phyloP scores from a whole-genome alignment of 2,329 filamentous ascomycete species.

The Nannizziopsis arthrosporioides region DNA sequence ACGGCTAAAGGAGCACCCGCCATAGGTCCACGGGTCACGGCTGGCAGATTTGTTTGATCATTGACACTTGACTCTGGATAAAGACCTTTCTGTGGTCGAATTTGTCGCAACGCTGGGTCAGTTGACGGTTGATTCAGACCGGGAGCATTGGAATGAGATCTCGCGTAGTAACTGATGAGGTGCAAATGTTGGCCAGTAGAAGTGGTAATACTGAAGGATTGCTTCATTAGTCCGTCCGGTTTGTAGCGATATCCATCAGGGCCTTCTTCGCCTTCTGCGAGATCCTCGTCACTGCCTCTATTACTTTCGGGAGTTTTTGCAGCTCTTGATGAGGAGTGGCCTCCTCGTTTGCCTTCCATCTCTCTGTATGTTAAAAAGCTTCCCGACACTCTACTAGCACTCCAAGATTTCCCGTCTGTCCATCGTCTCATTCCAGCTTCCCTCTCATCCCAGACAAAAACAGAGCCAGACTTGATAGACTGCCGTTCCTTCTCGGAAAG shows the following conservation, averaged over 20 bases:
- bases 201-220: constrained; percentile 98
- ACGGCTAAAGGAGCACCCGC: constrained; percentile 43
- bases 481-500: constrained; percentile 95
- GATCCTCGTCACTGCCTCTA: constrained; percentile 70
- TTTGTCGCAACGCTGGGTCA: constrained; percentile 67
- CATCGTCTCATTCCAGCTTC: constrained; percentile 97
- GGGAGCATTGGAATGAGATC: constrained; percentile 59
- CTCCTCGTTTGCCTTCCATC: constrained; percentile 96
- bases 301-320: constrained; percentile 76
- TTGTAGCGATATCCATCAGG: constrained; percentile 91
- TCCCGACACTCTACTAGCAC: constrained; percentile 88
- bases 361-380: constrained; percentile 96
- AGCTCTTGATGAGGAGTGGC: constrained; percentile 42
- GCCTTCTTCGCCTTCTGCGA: constrained; percentile 56
- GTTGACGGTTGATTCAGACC: constrained; percentile 70
- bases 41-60: constrained; percentile 67
- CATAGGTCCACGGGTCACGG: constrained; percentile 65
- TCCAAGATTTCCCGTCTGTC: constrained; percentile 99
- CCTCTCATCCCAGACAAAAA: constrained; percentile 99
- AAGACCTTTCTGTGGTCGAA: constrained; percentile 83
- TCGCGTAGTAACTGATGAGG: constrained; percentile 91
- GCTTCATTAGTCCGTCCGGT: constrained; percentile 95
- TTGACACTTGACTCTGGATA: constrained; percentile 93
- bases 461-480: constrained; percentile 88
- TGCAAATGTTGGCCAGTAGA: constrained; percentile 82